Evolutionary conservation across 441 rosid genomes (phyloP).

Genomic region (Pelargonium citronellum): DNA sequence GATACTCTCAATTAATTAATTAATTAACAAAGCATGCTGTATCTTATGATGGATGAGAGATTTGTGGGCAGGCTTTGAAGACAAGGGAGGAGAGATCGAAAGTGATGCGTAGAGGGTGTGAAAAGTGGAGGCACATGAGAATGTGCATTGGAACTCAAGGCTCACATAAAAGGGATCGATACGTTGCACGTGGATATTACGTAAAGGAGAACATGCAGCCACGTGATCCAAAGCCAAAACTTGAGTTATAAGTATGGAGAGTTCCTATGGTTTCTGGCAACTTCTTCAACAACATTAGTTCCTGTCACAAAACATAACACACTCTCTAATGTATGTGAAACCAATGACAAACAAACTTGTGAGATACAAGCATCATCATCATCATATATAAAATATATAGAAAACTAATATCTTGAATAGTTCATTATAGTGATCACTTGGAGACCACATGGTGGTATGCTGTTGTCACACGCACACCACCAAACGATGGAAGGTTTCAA

Average conservation of each 20-base stretch:
- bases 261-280: not conserved
- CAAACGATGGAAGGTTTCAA: too few relatives aligned
- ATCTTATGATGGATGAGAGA: slow-evolving; percentile 7
- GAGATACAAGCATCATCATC: too few relatives aligned
- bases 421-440: too few relatives aligned
- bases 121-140: slow-evolving; percentile 14
- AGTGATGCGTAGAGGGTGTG: slow-evolving; percentile 14
- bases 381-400: too few relatives aligned
- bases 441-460: too few relatives aligned
- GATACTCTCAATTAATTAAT: not conserved
- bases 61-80: slow-evolving; percentile 8
- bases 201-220: slow-evolving; percentile 28
- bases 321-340: not conserved
- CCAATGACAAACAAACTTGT: not conserved
- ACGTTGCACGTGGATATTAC: slow-evolving; percentile 27
- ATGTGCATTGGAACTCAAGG: not conserved
- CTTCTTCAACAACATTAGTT: not conserved
- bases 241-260: slow-evolving; percentile 25
- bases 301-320: not conserved
- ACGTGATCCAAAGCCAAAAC: slow-evolving; percentile 33
- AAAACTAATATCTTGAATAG: too few relatives aligned
- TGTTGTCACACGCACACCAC: too few relatives aligned
- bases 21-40: slow-evolving; percentile 9
- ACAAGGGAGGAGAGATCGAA: not conserved
- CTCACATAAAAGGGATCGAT: not conserved